Evolutionary conservation across 805 yeast genomes (phyloP), one percentile per base, ranked within the genome.

Genomic region (Candida saitoana): DNA sequence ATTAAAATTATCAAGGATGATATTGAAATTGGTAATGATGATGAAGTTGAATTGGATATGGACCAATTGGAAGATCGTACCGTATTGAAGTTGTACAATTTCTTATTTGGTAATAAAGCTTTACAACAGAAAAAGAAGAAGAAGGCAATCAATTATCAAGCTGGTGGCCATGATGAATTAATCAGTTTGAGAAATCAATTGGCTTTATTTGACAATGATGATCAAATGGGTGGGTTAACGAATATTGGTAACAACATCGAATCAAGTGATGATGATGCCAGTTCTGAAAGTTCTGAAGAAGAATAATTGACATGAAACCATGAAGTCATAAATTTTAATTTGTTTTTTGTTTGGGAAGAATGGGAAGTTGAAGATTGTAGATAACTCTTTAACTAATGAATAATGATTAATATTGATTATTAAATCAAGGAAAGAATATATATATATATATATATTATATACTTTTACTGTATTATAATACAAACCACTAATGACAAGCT

Each of bases 11-110:
- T 93, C 50, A 84, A 84, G 56, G 93, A 86, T 60, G 80, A 76
- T 53, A 59, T 70, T 39, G 71, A 67, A 42, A 59, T 67, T 39
- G 57, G 62, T 38, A 91, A 88, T 54, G 98, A 91, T 44, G 98
- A 93, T 47, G 73, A 68, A 69, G 93, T 93, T 47, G 99, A 93
- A 70, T 75, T 93, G 46, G 99, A 93, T 63, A 85, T 93, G 82
- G 97, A 93, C 60, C 84, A 84, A 63, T 74, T 93, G 52, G 96
- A 87, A 54, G 88, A 87, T 49, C 69, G 78, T 33, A 90, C 97
- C 1, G 76, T 91, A 41, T 67, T 87, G 59, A 86, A 87, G 56
- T 71, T 93, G 48, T 91, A 89, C 73, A 83, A 84, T 60, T 86
- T 84, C 52, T 88, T 93, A 51, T 69, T 69, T 48, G 73, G 73